A percentile compares a stretch with the other conserved stretches of the same genome.
phyloP scores from a whole-genome alignment of 2,329 filamentous ascomycete genomes.

The Cladosporium halotolerans region DNA sequence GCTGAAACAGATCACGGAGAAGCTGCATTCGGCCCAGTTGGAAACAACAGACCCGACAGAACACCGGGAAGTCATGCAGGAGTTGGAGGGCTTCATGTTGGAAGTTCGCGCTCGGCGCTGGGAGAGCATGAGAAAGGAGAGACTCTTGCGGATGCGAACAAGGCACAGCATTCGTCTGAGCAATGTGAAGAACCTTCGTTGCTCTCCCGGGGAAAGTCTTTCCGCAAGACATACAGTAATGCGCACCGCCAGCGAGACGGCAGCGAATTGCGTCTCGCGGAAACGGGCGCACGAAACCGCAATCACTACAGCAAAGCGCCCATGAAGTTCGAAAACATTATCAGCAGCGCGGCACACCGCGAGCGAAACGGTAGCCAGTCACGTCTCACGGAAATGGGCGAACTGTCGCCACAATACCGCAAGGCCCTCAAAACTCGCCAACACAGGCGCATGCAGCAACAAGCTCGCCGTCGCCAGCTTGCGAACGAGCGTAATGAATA shows the following conservation, averaged over 20 bases:
- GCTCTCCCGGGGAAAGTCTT: neutral
- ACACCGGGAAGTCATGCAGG: neutral
- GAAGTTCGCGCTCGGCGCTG: neutral
- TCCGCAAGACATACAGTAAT: too few relatives aligned
- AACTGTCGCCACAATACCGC: neutral
- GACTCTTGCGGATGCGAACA: neutral
- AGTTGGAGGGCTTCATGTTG: neutral
- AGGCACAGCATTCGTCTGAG: neutral
- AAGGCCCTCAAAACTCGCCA: neutral
- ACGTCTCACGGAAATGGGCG: neutral
- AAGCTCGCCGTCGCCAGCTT: neutral
- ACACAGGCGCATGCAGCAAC: neutral
- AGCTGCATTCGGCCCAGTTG: neutral
- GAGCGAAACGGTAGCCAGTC: too few relatives aligned
- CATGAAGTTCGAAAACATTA: too few relatives aligned
- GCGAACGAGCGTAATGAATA: neutral
- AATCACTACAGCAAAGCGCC: too few relatives aligned
- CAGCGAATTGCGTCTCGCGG: too few relatives aligned
- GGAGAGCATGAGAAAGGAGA: neutral
- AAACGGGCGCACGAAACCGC: too few relatives aligned
- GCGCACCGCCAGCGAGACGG: too few relatives aligned
- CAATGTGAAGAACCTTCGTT: neutral
- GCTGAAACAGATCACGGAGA: neutral
- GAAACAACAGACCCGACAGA: neutral
- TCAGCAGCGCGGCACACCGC: too few relatives aligned